Base-by-base conservation (phyloP, 169 alveolate species). In the Plasmodium reichenowi region DNA sequence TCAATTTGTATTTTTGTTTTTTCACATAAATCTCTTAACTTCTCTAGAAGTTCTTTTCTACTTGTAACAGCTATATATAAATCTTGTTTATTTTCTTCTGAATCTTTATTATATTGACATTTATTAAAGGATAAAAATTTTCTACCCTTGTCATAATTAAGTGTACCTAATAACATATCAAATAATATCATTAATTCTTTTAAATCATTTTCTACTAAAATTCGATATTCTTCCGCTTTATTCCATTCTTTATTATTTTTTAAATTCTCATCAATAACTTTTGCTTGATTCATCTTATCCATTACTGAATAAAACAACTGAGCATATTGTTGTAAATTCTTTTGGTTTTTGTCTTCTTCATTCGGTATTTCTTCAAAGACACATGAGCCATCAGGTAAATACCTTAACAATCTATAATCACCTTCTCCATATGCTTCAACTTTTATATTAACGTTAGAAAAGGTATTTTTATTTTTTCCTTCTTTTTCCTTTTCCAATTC, bases 401-500 rank as follows among this genome's bases (percentile, higher is more conserved):
- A 94, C 38, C 96, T 87, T 63, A 94, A 56, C 43, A 94, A 89
- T 58, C 94, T 78, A 52, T 88, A 74, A 59, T 94, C 95, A 10
- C 92, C 95, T 47, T 60, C 64, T 64, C 95, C 96, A 76, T 94
- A 94, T 26, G 95, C 64, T 38, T 94, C 96, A 3, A 88, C 22
- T 58, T 83, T 83, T 63, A 83, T 54, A 22, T 83, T 52, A 20
- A 59, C 59, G 22, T 83, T 64, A 10, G 38, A 20, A 83, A 83
- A 68, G 12, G 17, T 58, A 63, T 71, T 50, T 48, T n/a, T 70
- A 2, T 67, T 54, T 62, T 24, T 26, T 13, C 38, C 32, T 70
- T 17, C 74, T 17, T 62, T 12, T n/a, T 56, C 63, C 24, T 50
- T 38, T n/a, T n/a, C 74, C 29, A 3, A 17, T 63, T 66, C 32